Evolutionary conservation across 2,329 filamentous ascomycete species (phyloP), one percentile per base, ranked within the genome.

Genomic region (Fusarium domesticum): DNA sequence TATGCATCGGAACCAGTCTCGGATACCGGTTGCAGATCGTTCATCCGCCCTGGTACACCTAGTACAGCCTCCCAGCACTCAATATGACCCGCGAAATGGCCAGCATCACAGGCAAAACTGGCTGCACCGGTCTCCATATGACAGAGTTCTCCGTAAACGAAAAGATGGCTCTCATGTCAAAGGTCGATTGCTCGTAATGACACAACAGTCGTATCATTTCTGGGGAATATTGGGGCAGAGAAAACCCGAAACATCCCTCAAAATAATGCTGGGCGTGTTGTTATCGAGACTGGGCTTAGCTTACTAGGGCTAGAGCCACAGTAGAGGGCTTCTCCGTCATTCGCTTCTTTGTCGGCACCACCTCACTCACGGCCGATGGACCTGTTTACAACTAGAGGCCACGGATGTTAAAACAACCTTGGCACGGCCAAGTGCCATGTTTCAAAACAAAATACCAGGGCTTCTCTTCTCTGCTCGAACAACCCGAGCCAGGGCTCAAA

Each of bases 181-280:
- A n/a, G 48, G 36, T 38, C 41, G 42, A 34, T 20, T 39, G 35
- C 47, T 43, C 42, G 39, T 41, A 51, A 60, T 60, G 57, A 60
- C 57, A 60, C 57, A 58, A 60, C 39, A 52, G 43, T 56, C 51
- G 44, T 57, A 60, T 60, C 57, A 60, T 57, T 44, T 57, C 42
- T 45, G 43, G 47, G 53, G 48, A 47, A 45, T 40, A 48, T 48
- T 41, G 36, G 35, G 25, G 35, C 41, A 25, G 42, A 30, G 45
- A 39, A 33, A 35, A 38, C n/a, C n/a, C n/a, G n/a, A n/a, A n/a
- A n/a, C n/a, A n/a, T n/a, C n/a, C n/a, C n/a, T n/a, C n/a, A n/a
- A n/a, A n/a, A n/a, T n/a, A n/a, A n/a, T n/a, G n/a, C n/a, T n/a
- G n/a, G n/a, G n/a, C n/a, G n/a, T n/a, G n/a, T n/a, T n/a, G n/a